Conservation (phyloP, 257 asterid genomes). For the Solanum pennellii region DNA sequence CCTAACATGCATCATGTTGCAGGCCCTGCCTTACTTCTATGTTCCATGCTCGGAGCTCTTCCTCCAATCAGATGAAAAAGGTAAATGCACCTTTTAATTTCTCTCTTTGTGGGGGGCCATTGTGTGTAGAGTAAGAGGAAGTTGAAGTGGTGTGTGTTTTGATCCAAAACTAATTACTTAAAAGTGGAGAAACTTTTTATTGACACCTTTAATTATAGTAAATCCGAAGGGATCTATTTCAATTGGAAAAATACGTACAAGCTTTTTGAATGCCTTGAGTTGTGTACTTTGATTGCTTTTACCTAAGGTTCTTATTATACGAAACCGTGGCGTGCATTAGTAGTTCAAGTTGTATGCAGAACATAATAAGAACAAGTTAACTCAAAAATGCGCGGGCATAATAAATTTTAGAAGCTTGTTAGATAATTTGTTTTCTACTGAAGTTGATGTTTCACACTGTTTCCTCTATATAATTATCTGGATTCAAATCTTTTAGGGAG, state of each 20-base stretch:
- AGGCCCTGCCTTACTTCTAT: slow-evolving; percentile 84
- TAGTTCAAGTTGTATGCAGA: not conserved
- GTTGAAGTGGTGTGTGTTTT: not conserved
- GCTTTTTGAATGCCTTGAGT: not conserved
- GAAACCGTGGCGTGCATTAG: not conserved
- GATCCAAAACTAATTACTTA: not conserved
- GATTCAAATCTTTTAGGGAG: slow-evolving; percentile 35
- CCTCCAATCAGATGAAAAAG: slow-evolving; percentile 38
- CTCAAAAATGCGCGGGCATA: not conserved
- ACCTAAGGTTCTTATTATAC: not conserved
- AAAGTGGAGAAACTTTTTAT: not conserved
- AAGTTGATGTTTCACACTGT: not conserved
- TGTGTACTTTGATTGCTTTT: not conserved
- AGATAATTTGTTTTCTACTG: not conserved
- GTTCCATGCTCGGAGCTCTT: slow-evolving; percentile 59
- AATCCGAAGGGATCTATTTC: not conserved
- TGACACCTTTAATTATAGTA: not conserved
- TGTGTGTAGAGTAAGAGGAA: not conserved
- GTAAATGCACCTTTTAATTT: slow-evolving; percentile 21
- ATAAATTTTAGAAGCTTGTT: not conserved
- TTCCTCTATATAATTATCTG: slow-evolving; percentile 3
- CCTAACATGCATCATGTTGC: slow-evolving; percentile 10
- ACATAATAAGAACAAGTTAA: not conserved
- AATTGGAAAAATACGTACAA: not conserved
- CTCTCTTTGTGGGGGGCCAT: not conserved